Evolutionary conservation across 2,329 filamentous ascomycete species (phyloP).

Genomic region (Microdochium paspali): DNA sequence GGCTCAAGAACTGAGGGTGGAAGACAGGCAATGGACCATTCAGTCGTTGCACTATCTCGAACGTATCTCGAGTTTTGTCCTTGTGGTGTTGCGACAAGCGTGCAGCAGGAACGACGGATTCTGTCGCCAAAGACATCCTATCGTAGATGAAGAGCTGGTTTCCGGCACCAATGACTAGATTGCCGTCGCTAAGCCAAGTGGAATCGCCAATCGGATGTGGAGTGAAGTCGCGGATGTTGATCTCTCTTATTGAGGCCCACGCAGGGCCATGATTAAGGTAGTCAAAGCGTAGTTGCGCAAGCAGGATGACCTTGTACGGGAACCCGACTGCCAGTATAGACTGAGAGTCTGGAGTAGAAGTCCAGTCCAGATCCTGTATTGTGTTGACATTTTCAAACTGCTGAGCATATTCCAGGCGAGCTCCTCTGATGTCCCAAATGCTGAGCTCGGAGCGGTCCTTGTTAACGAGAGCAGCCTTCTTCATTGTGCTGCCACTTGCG

Average conservation of each 20-base stretch:
- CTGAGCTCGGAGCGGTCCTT: conserved; percentile 63
- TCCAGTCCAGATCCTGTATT: conserved; percentile 88
- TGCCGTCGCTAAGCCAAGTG: conserved; percentile 78
- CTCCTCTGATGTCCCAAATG: conserved; percentile 83
- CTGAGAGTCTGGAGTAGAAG: conserved; percentile 79
- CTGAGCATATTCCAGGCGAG: conserved; percentile 72
- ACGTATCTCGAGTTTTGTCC: conserved; percentile 56
- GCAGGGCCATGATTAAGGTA: conserved; percentile 84
- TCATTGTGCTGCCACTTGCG: conserved; percentile 76
- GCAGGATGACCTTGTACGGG: conserved; percentile 70
- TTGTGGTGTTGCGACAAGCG: conserved; percentile 34
- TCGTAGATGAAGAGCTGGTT: conserved; percentile 86
- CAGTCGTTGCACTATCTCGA: conserved; percentile 71
- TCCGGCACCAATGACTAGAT: conserved; percentile 79
- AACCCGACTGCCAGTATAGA: conserved; percentile 90
- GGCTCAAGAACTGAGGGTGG: conserved; percentile 82
- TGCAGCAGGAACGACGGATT: conserved; percentile 45
- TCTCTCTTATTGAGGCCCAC: conserved; percentile 78
- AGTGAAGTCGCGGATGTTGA: conserved; percentile 71
- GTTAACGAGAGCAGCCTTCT: conserved; percentile 80
- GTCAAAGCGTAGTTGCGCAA: conserved; percentile 84
- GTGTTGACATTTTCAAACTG: conserved; percentile 62
- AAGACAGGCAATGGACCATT: conserved; percentile 86
- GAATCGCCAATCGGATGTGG: conserved; percentile 90
- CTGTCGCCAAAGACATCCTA: conserved; percentile 57